Conservation (phyloP, 495 filamentous ascomycete species). For the Lasiosphaeria ovina region DNA sequence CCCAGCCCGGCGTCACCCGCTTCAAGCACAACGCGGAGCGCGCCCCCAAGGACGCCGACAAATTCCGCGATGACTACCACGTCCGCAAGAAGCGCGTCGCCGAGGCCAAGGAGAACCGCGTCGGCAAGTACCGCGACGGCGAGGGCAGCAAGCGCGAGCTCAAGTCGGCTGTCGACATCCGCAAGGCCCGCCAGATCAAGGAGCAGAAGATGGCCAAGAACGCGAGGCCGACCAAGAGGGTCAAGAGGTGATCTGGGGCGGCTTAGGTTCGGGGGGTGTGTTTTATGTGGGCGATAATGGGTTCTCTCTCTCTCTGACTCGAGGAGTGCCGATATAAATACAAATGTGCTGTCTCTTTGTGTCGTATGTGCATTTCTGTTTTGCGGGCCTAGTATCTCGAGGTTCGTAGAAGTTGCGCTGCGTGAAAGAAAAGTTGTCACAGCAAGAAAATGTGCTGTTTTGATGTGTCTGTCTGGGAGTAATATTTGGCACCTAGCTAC, state of each 20-base stretch:
- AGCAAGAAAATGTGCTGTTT: no score
- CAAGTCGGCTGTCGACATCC: constrained; percentile 77
- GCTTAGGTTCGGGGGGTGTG: not conserved
- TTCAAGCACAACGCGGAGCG: constrained; percentile 80
- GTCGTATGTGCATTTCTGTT: no score
- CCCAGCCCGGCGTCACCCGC: constrained; percentile 47
- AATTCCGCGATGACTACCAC: constrained; percentile 82
- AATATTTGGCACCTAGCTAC: no score
- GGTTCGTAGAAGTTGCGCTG: no score
- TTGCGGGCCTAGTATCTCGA: no score
- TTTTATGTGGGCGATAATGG: not conserved
- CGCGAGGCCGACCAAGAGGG: constrained; percentile 73
- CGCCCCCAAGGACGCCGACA: constrained; percentile 91
- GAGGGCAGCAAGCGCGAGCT: constrained; percentile 70
- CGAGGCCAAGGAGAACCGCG: constrained; percentile 80
- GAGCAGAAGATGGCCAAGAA: constrained; percentile 84
- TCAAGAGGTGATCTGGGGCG: constrained; percentile 31
- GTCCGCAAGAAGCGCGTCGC: constrained; percentile 84
- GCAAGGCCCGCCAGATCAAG: constrained; percentile 72
- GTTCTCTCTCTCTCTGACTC: not conserved
- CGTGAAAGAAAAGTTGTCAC: no score
- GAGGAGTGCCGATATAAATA: no score
- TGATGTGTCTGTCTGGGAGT: no score
- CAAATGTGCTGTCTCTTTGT: no score
- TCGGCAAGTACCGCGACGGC: constrained; percentile 67